phyloP scores from a whole-genome alignment of 352 stramenopile species.

The Globisporangium solare region DNA sequence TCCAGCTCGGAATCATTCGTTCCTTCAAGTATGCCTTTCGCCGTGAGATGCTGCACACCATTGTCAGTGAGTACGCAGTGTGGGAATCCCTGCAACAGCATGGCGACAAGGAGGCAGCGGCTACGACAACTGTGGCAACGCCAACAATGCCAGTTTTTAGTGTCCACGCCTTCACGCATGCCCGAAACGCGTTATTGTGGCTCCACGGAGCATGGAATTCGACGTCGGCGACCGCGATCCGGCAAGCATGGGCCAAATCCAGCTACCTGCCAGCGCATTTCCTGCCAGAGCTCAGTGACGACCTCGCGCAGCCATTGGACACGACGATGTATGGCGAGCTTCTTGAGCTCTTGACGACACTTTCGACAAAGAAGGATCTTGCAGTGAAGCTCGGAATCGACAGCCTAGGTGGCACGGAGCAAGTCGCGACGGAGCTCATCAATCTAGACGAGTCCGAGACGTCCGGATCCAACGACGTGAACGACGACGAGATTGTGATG shows the following conservation, averaged over 20 bases:
- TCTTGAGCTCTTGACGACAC: slow-evolving; percentile 20
- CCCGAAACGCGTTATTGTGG: slow-evolving; percentile 40
- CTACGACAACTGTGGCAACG: not conserved
- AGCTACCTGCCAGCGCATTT: slow-evolving; percentile 29
- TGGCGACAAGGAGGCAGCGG: slow-evolving; percentile 2
- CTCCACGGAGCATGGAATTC: slow-evolving; percentile 43
- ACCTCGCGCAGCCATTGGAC: slow-evolving; percentile 12
- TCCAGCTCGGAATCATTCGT: slow-evolving; percentile 52
- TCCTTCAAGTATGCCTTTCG: slow-evolving; percentile 64
- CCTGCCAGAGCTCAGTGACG: slow-evolving; percentile 22
- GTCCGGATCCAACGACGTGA: slow-evolving; percentile 18
- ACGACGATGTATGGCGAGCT: slow-evolving; percentile 7
- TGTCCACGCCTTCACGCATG: slow-evolving; percentile 36
- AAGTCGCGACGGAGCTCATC: slow-evolving; percentile 33
- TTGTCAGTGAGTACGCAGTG: slow-evolving; percentile 28
- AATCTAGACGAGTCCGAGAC: slow-evolving; percentile 38
- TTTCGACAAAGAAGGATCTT: slow-evolving; percentile 23
- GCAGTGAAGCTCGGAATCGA: slow-evolving; percentile 34
- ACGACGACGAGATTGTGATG: slow-evolving; percentile 56
- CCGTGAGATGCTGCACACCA: slow-evolving; percentile 43
- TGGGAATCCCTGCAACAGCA: slow-evolving; percentile 7
- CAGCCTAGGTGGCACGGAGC: slow-evolving; percentile 14
- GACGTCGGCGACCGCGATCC: slow-evolving; percentile 24
- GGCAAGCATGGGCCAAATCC: slow-evolving; percentile 33
- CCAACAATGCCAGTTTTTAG: slow-evolving; percentile 21